Base-by-base conservation (phyloP, 2,329 filamentous ascomycete species). In the Penicillium sp. region DNA sequence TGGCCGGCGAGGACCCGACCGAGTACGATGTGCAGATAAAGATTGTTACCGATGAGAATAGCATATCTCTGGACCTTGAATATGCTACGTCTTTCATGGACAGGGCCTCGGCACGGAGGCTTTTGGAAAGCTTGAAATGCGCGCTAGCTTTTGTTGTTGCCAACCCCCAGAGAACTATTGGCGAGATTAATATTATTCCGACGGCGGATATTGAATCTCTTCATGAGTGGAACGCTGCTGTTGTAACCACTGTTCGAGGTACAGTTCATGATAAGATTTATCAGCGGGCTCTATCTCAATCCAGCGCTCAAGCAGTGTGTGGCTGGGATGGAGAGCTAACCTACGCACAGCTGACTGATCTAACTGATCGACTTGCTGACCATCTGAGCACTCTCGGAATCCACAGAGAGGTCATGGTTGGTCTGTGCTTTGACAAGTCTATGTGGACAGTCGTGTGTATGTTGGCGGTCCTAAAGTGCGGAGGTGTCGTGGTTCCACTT, bases 291-390 rank as follows among this genome's bases (percentile, higher is more conserved):
- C 17, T 31, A 3, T 41, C 45, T 21, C 29, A 44, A 19, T 51
- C 45, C 5, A 9, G 3, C 5, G 21, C 31, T 26, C 21, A 31
- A 30, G 58, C 58, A 31, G 41, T 60, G 3, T 54, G 44, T n/a
- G 26, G 49, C 15, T 60, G 58, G 58, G 58, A 60, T 46, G 51
- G 51, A 15, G 21, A 50, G 5, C 9, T 60, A 30, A 60, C 44
- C 9, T 60, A 53, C 29, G 21, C 73, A 87, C 13, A 86, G 83
- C 67, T 60, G 3, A 44, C 19, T 5, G 9, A 31, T 17, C 19
- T 55, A 31, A 21, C 45, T 6, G 31, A 60, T n/a, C 50, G 52
- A 13, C 51, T 60, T 19, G 58, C 58, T 6, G 2, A 35, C n/a
- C 21, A 60, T 17, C 26, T 60, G n/a, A 44, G 21, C 30, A 55